phyloP scores from a whole-genome alignment of 1,139 yeast genomes.

The Nadsonia commutata region DNA sequence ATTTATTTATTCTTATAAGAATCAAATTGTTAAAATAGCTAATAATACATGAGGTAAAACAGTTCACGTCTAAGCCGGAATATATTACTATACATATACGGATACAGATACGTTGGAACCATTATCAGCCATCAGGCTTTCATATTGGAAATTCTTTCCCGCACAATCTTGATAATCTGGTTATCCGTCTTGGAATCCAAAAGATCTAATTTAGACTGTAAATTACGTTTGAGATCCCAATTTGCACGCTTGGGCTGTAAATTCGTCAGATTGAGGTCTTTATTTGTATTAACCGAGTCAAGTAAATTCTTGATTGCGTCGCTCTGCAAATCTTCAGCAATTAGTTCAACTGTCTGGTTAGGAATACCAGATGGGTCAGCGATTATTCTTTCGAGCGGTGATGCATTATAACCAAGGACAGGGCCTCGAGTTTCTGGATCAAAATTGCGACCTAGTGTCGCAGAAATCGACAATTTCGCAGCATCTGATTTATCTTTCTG shows the following conservation, averaged over 20 bases:
- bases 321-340: constrained; percentile 22
- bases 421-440: constrained; percentile 22
- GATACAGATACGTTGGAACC: no score
- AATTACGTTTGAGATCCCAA: constrained; percentile 28
- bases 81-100: no score
- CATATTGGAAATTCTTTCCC: constrained; percentile 21
- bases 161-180: constrained; percentile 27
- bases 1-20: no score
- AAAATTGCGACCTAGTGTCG: constrained; percentile 19
- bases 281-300: constrained; percentile 6
- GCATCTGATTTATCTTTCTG: constrained; percentile 1
- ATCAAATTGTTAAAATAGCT: no score
- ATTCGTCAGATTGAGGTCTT: constrained; percentile 12
- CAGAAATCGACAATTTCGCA: constrained; percentile 2
- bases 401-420: constrained; percentile 22
- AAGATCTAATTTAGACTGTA: constrained; percentile 24
- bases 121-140: no score
- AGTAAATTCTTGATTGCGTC: constrained; percentile 17
- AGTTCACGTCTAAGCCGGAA: no score
- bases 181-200: constrained; percentile 28
- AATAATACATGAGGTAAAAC: no score
- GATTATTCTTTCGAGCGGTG: constrained; percentile 18
- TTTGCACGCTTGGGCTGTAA: constrained; percentile 23
- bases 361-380: not conserved
- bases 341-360: constrained; percentile 24